phyloP scores from a whole-genome alignment of 441 rosid species.

The Populus tomentosa region DNA sequence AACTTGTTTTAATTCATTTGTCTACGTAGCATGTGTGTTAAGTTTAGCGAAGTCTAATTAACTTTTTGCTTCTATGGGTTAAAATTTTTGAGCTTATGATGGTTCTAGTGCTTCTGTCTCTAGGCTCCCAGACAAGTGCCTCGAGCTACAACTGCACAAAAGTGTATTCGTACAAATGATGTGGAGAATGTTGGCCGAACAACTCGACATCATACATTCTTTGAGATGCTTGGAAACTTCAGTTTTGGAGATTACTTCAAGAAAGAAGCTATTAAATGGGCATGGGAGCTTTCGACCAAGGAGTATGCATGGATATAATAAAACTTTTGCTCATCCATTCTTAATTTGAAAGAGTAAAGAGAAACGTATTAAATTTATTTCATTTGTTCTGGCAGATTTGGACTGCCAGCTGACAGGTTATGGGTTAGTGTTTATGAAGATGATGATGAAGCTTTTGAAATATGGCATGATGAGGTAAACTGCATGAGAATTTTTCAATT shows the following conservation, averaged over 20 bases:
- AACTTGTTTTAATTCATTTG: neutral
- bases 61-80: neutral
- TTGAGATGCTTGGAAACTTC: slow-evolving; percentile 98
- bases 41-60: neutral
- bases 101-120: slow-evolving; percentile 3
- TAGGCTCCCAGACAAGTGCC: slow-evolving; percentile 83
- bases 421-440: slow-evolving; percentile 86
- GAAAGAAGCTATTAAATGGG: slow-evolving; percentile 88
- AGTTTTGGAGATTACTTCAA: slow-evolving; percentile 97
- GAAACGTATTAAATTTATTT: slow-evolving; percentile 3
- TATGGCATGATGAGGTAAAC: slow-evolving; percentile 75
- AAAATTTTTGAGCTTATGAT: slow-evolving; percentile 3
- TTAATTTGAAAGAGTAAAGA: slow-evolving; percentile 6
- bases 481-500: slow-evolving; percentile 2
- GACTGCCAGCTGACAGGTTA: slow-evolving; percentile 59
- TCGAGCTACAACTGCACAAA: slow-evolving; percentile 82
- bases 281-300: slow-evolving; percentile 88
- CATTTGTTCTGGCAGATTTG: slow-evolving; percentile 43
- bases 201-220: slow-evolving; percentile 85
- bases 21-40: neutral
- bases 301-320: slow-evolving; percentile 45
- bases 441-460: slow-evolving; percentile 82
- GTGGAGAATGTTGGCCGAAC: slow-evolving; percentile 93
- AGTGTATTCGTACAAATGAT: slow-evolving; percentile 89
- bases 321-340: slow-evolving; percentile 10